Base-by-base conservation (phyloP, 805 yeast species). In the Saturnispora kantuleensis region DNA sequence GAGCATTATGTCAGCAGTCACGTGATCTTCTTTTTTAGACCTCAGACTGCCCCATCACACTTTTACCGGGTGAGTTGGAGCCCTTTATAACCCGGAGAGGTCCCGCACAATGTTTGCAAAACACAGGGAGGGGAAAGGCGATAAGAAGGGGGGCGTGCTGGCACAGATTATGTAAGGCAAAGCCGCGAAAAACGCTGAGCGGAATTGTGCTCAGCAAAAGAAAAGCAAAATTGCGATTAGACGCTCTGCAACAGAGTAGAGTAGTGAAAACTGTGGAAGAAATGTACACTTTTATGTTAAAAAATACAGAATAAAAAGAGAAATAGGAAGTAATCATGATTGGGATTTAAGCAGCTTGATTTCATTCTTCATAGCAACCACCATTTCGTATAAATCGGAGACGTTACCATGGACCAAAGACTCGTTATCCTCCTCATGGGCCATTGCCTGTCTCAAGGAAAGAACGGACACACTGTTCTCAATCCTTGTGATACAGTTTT, bases 401-500 rank as follows among this genome's bases (percentile, higher is more conserved):
- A 45, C 26, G 12, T 31, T 31, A 12, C 31, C 34, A 10, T 8
- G 10, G 9, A 26, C 26, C 15, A 42, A 37, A 7, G 18, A 31
- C 13, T 10, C 18, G 18, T 38, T 30, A 2, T 31, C 13, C 10
- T 10, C 35, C 5, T 37, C 31, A 11, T 43, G 38, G 3, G 52
- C 44, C 13, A 51, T 3, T 3, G 36, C 36, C 34, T 48, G 47
- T 46, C 78, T 68, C 31, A 75, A 46, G 17, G 64, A 59, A 41
- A 77, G 52, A 38, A 69, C 49, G 1, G 72, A 66, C 12, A 76
- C 74, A 47, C 76, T 68, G 43, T 76, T 71, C 56, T 85, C 95
- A 34, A 84, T 66, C 58, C 94, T 70, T 0, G 88, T 76, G 11
- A 82, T 74, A 26, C 81, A 63, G 51, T 79, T 83, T 47, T 81